Base-by-base conservation (phyloP, 345 rosid species). In the Capsella bursapastoris region DNA sequence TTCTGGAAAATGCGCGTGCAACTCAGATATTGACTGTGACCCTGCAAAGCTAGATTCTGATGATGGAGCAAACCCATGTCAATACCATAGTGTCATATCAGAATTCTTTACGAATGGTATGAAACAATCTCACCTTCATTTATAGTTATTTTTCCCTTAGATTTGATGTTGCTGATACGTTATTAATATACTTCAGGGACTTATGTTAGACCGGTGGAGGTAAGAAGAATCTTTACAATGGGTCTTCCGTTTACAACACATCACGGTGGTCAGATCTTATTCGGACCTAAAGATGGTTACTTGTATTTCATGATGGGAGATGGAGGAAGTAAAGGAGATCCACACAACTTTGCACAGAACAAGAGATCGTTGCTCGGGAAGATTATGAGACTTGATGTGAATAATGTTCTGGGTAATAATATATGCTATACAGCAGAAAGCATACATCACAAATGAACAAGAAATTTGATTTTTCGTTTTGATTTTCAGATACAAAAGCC, bases 1-100 rank as follows among this genome's bases (percentile, higher is more conserved):
- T 82, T 35, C 89, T 0, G 95, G 95, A 25, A 85, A 85, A 82
- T 92, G 96, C 68, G 82, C 96, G 0, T 88, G 98, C 69, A 92
- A 92, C 80, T 86, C 92, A 3, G 87, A 87, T 62, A 82, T 87
- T 71, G 79, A 84, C 18, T 92, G 98, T 82, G 93, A 92, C 79
- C 98, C 98, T 74, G 78, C 91, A 56, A 83, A 85, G 77, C 87
- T 88, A 55, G 60, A 68, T 56, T 12, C 79, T 15, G 94, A 88
- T 40, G 64, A 75, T 45, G 94, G 92, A 41, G 83, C 84, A 10
- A 78, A 44, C 60, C 96, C 96, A 14, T 90, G 97, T 78, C 92
- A 88, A 70, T 88, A 70, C 80, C 96, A 88, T 13, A 83, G 80
- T 56, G 92, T 88, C 61, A 71, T 90, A 16, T 89, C 90, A 57